Base-by-base conservation (phyloP, 75 land plant genomes). In the Chamaecyparis obtusa region DNA sequence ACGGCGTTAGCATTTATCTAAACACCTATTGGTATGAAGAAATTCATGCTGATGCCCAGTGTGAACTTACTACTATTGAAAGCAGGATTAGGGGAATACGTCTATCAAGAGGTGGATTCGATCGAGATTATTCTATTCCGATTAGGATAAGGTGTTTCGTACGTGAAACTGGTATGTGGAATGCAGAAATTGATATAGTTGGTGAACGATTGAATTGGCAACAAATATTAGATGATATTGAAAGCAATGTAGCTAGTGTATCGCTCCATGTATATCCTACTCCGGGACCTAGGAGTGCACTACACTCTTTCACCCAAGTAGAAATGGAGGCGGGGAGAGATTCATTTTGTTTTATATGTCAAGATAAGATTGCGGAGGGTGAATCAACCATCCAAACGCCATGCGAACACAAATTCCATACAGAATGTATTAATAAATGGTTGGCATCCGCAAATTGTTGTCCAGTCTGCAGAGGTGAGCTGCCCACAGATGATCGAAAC, bases 401-500 rank as follows among this genome's bases (percentile, higher is more conserved):
- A 9, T 87, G 88, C 15, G 27, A 46, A 9, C 88, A 87, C 15
- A 2, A 44, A 16, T 87, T 44, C 33, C 88, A 87, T 46, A 16
- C 5, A 24, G 56, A 48, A 8, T 87, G 88, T 48, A 81, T 87
- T 30, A 24, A 85, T 30, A 44, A 35, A 48, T 87, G 88, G 88
- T 86, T 87, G 33, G 27, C 13, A n/a, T 6, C 33, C 35, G 39
- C 21, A 86, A 87, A 49, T 83, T 85, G 35, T 35, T 87, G 88
- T 39, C 87, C 87, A 5, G 27, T 87, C 1, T 87, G 87, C 37
- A 48, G 39, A 54, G 84, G 48, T 87, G 88, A 87, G 30, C 15
- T 87, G 87, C 88, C 88, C 19, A 84, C 60, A 5, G 46, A 44
- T 0, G 3, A 44, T 44, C n/a, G n/a, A n/a, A n/a, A n/a, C n/a